Evolutionary conservation across 805 yeast genomes (phyloP).

Genomic region (Ogataea salicorniae): DNA sequence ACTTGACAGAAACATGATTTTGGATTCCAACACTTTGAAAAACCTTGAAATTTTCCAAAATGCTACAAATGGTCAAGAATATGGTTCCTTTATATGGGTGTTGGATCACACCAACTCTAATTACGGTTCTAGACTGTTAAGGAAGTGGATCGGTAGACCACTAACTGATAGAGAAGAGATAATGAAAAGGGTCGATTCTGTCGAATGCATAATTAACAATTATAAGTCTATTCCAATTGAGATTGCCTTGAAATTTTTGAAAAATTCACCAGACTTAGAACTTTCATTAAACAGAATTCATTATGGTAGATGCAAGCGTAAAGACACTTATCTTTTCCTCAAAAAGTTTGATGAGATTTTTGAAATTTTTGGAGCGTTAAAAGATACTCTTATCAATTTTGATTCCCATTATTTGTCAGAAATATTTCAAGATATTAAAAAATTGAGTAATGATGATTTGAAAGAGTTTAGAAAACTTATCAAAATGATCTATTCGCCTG

Average conservation of each 20-base stretch:
- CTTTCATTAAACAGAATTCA: constrained; percentile 52
- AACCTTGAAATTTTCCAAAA: constrained; percentile 74
- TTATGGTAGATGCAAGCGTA: constrained; percentile 53
- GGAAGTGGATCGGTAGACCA: constrained; percentile 75
- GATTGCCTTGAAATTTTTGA: constrained; percentile 22
- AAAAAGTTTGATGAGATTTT: constrained; percentile 38
- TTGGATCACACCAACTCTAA: constrained; percentile 75
- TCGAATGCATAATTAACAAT: constrained; percentile 40
- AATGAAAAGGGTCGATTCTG: constrained; percentile 57
- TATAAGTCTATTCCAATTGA: constrained; percentile 36
- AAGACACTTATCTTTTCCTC: constrained; percentile 54
- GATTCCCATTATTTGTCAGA: constrained; percentile 20
- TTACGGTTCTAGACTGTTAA: constrained; percentile 65
- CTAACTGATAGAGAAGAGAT: constrained; percentile 50
- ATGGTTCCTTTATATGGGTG: constrained; percentile 76
- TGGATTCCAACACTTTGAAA: constrained; percentile 61
- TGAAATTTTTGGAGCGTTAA: constrained; percentile 23
- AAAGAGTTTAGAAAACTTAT: constrained; percentile 32
- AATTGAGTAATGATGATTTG: constrained; percentile 11
- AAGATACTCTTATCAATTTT: constrained; percentile 12
- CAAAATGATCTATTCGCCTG: constrained; percentile 46
- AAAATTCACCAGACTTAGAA: constrained; percentile 48
- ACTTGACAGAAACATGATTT: constrained; percentile 43
- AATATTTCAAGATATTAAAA: constrained; percentile 15
- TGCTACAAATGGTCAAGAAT: constrained; percentile 45